phyloP scores from a whole-genome alignment of 345 rosid genomes.

The Linum tenue region DNA sequence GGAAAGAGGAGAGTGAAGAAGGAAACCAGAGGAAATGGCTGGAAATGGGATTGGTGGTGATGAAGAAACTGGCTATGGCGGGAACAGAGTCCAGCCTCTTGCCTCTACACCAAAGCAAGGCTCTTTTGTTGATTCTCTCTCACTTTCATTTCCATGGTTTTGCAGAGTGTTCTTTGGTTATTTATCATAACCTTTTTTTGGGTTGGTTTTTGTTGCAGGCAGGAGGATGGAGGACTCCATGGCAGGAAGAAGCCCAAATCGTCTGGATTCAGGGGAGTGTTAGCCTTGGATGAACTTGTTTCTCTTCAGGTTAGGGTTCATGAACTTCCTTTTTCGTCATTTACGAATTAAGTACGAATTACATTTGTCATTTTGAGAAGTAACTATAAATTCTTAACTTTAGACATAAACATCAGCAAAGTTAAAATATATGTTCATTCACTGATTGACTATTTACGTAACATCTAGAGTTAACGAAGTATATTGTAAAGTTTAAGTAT shows the following conservation, averaged over 20 bases:
- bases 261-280: background rate
- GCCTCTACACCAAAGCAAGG: slow-evolving; percentile 16
- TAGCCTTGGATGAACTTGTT: slow-evolving; percentile 20
- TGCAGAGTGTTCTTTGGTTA: too few species aligned
- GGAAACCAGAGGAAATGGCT: slow-evolving; percentile 16
- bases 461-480: too few species aligned
- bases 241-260: slow-evolving; percentile 6
- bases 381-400: too few species aligned
- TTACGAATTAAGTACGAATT: too few species aligned
- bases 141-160: too few species aligned
- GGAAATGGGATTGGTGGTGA: slow-evolving; percentile 19
- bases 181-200: too few species aligned
- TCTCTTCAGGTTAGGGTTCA: slow-evolving; percentile 12
- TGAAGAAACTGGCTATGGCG: slow-evolving; percentile 7
- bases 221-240: slow-evolving; percentile 5
- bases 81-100: slow-evolving; percentile 16
- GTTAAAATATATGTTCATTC: too few species aligned
- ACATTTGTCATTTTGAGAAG: too few species aligned
- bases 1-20: background rate
- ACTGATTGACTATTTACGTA: too few species aligned
- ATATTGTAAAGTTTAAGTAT: too few species aligned
- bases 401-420: too few species aligned
- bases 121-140: background rate
- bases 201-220: background rate
- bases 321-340: too few species aligned